Evolutionary conservation across 192 early-diverging fungal species (phyloP), one percentile per base, ranked within the genome.

Genomic region (Chytriomyces sp.): DNA sequence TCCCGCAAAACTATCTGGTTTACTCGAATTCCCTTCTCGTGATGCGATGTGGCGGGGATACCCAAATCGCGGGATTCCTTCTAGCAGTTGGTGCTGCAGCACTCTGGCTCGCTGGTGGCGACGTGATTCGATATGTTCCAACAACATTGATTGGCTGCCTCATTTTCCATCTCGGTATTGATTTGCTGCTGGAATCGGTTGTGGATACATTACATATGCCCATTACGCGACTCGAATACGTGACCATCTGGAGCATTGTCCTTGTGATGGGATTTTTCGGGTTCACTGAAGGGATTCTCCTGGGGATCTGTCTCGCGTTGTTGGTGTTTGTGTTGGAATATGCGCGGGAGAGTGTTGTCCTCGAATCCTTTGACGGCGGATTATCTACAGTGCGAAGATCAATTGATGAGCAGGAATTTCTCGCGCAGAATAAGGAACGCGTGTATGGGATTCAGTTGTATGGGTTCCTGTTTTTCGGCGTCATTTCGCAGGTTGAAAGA

Each of bases 211-310:
- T 91, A 83, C 88, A 90, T 43, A 89, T 91, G 11, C 95, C 97
- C 6, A 93, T 95, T 68, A 85, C 85, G 46, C 79, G 60, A 20
- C 84, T 96, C 23, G 97, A 99, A 78, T 99, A 98, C 75, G 26
- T 91, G 23, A 99, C 96, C 6, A 97, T 99, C 46, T 61, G 90
- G 7, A 81, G 86, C 9, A 99, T 98, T 79, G 88, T 98, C 6
- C 72, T 91, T 16, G 87, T 91, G 49, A 98, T 98, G 97, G 94
- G 93, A 8, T 79, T 80, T 7, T 60, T 72, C 45, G 78, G 97
- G n/a, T 99, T 99, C 82, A 96, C 96, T 13, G 96, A 99, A 74
- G 98, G 98, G 16, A 96, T 98, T 71, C 91, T 97, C 63, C 79
- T 96, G 43, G 98, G 98, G 10, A 93, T 99, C 28, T 80, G 98